Evolutionary conservation across 768 basidiomycete genomes (phyloP), one percentile per base, ranked within the genome.

Genomic region (Dioszegia aurantiaca): DNA sequence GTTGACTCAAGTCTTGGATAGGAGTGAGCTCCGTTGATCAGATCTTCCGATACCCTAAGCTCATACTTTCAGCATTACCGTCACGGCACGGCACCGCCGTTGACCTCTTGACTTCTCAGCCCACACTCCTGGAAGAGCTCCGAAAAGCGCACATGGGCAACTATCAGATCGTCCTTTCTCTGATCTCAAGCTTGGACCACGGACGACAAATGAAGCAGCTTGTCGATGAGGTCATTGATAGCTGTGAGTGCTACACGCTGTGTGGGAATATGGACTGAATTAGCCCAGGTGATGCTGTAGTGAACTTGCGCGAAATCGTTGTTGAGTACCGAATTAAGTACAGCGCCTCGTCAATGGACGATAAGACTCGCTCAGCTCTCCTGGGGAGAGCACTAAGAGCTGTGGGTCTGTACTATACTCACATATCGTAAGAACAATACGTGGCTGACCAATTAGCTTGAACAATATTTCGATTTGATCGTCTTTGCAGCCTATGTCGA

Each of bases 141-240:
- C 85, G 90, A 44, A 93, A 87, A 68, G 93, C 93, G 0, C 84
- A 94, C 63, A 84, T 87, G 80, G 95, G 95, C 42, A 91, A 88
- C 64, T 99, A 95, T 72, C 85, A 90, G 48, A 80, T 93, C 40
- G 86, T 99, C 39, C 83, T 98, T 28, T 90, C 90, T 69, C 81
- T 99, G 44, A 81, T 98, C 5, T 93, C 93, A n/a, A 91, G 87
- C 65, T 78, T 99, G 45, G 95, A 98, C 64, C 82, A 87, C 53
- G 95, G 95, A 0, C 77, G 86, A 31, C 83, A 84, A 64, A 83
- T 86, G n/a, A 99, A 99, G 80, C 84, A 80, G 55, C 81, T 98
- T 1, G 93, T 93, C 0, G 95, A 99, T 77, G 82, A 85, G 12
- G 84, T 95, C 58, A 87, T 98, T 55, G 93, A 99, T 72, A 81